Evolutionary conservation across 2,329 filamentous ascomycete genomes (phyloP), one percentile per base, ranked within the genome.

Genomic region (Colletotrichum sp.): DNA sequence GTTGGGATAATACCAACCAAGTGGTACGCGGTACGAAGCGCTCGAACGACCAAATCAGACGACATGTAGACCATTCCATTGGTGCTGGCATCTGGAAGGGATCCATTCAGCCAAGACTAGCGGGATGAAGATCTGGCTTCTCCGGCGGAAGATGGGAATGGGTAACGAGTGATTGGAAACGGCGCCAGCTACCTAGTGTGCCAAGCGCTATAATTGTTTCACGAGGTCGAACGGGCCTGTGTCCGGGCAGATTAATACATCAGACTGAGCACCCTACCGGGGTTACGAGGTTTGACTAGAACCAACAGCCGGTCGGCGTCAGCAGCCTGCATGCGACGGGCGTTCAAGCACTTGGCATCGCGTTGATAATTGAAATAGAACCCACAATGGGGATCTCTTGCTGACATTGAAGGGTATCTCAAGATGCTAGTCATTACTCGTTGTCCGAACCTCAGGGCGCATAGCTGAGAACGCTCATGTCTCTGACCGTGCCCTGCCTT

Each of bases 401-500:
- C 24, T 27, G 54, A 57, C 1, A 31, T 57, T 31, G 24, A 57
- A 57, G 62, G 62, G 62, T 64, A 64, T 64, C 62, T 64, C 9
- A 64, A n/a, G 9, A 33, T 21, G 3, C 43, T 51, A 24, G 43
- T 18, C 62, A 54, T 61, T 61, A n/a, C n/a, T 18, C 11, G 3
- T n/a, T 18, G n/a, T 12, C n/a, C 11, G 16, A 31, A 64, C 3
- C n/a, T 64, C 47, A 72, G 21, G 70, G 70, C 33, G 21, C 33
- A 31, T 69, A 69, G 21, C 47, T 24, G 6, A 69, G 13, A 11
- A 36, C 16, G 12, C 29, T 31, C 29, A 36, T 31, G 27, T 64
- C 58, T 8, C 24, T 51, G 16, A 15, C 29, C 8, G 13, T 24
- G n/a, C 34, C 27, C 16, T 38, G 47, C 13, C 12, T 15, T 11